Conservation (phyloP, 192 early-diverging fungal genomes). For the Entomortierella lignicola region DNA sequence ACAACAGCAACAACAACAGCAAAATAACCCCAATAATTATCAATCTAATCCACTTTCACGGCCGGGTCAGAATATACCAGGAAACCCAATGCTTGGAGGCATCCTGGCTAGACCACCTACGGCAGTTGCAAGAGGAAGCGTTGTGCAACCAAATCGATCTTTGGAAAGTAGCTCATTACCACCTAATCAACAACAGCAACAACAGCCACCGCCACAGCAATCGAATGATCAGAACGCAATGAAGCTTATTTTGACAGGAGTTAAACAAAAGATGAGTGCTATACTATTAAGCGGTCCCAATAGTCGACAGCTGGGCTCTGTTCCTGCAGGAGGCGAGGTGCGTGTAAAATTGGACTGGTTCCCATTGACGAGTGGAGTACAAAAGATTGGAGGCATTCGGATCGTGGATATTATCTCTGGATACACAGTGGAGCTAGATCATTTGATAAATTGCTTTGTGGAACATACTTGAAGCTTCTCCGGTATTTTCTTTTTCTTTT, state of each 20-base stretch:
- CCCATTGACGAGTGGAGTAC: slow-evolving; percentile 84
- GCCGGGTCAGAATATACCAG: not conserved
- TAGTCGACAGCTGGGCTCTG: slow-evolving; percentile 69
- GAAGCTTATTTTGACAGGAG: slow-evolving; percentile 70
- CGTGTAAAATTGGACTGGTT: slow-evolving; percentile 84
- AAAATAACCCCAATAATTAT: too few species aligned
- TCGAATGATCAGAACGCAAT: slow-evolving; percentile 46
- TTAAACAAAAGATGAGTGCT: slow-evolving; percentile 83
- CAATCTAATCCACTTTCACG: not conserved
- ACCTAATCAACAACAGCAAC: slow-evolving; percentile 5
- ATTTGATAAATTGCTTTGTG: slow-evolving; percentile 81
- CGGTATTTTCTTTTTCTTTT: not conserved
- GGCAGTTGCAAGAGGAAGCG: slow-evolving; percentile 36
- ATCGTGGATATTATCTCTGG: slow-evolving; percentile 78
- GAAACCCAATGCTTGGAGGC: slow-evolving; percentile 14
- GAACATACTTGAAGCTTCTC: slow-evolving; percentile 31
- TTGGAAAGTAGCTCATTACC: slow-evolving; percentile 2
- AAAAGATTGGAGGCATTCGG: slow-evolving; percentile 84
- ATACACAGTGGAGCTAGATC: slow-evolving; percentile 81
- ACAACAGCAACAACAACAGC: too few species aligned
- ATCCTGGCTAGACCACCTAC: slow-evolving; percentile 32
- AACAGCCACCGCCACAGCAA: slow-evolving; percentile 5
- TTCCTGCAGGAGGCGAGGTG: slow-evolving; percentile 66
- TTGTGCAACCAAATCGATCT: slow-evolving; percentile 16
- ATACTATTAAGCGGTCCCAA: slow-evolving; percentile 74